A percentile compares a stretch with the other conserved stretches of the same genome.
Conservation (phyloP, 305 asterid species). For the Fraxinus ornus region DNA sequence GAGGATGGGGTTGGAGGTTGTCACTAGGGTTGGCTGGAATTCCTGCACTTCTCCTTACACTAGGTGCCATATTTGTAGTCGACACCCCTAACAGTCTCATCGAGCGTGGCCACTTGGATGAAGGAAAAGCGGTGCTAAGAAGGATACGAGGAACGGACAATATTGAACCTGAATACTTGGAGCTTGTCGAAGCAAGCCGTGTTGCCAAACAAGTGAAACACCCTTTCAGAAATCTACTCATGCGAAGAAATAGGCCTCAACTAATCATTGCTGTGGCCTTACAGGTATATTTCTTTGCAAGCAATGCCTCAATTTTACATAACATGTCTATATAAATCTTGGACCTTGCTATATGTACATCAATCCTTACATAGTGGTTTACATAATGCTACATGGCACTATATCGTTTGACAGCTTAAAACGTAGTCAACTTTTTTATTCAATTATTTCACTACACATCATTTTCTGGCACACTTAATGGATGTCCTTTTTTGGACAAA, state of each 20-base stretch:
- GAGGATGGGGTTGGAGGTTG: constrained; percentile 86
- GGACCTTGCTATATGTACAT: no score
- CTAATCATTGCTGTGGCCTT: constrained; percentile 64
- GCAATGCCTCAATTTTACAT: neutral
- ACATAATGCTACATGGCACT: no score
- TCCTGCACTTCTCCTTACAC: constrained; percentile 65
- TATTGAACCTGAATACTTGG: constrained; percentile 69
- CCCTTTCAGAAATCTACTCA: constrained; percentile 82
- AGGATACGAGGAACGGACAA: constrained; percentile 74
- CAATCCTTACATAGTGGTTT: no score
- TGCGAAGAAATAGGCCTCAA: constrained; percentile 69
- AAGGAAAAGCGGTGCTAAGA: constrained; percentile 71
- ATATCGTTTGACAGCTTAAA: no score
- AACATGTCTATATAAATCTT: neutral
- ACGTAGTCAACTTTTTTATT: no score
- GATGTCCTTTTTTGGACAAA: no score
- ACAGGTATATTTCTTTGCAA: constrained; percentile 38
- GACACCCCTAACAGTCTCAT: constrained; percentile 89
- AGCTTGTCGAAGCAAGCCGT: constrained; percentile 78
- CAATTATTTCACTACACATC: no score
- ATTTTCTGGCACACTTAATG: no score
- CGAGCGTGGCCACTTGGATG: constrained; percentile 69
- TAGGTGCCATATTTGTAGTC: constrained; percentile 69
- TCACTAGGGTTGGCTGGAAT: constrained; percentile 83
- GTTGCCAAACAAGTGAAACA: constrained; percentile 76